phyloP scores from a whole-genome alignment of 345 rosid species.

The Salix caprea region DNA sequence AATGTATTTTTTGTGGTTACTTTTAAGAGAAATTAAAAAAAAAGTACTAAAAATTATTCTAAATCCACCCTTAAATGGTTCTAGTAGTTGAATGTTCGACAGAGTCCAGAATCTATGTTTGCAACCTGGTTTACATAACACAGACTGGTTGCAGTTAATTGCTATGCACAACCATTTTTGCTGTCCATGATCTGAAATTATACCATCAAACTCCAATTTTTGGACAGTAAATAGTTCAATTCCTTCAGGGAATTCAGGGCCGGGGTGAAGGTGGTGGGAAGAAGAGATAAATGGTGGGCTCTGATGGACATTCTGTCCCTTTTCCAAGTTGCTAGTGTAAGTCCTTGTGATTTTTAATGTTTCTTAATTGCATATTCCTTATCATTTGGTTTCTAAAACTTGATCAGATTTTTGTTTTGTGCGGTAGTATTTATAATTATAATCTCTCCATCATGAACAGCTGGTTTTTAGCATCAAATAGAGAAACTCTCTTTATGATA shows the following conservation, averaged over 20 bases:
- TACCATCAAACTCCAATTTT: neutral
- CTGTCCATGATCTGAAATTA: neutral
- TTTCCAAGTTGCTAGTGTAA: too few relatives aligned
- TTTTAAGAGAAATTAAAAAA: too few relatives aligned
- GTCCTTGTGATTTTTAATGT: neutral
- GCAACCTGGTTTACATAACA: neutral
- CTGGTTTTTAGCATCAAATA: too few relatives aligned
- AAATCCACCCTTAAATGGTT: neutral
- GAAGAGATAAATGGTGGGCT: neutral
- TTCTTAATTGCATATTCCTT: too few relatives aligned
- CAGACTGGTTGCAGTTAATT: neutral
- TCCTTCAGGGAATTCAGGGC: neutral
- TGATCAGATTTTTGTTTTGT: neutral
- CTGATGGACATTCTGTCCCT: neutral
- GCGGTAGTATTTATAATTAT: too few relatives aligned
- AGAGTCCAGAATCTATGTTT: neutral
- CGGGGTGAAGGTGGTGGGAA: neutral
- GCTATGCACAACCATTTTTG: neutral
- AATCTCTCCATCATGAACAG: too few relatives aligned
- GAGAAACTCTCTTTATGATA: neutral
- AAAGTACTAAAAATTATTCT: too few relatives aligned
- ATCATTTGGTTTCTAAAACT: neutral
- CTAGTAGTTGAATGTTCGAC: constrained; percentile 8
- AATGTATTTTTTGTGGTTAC: too few relatives aligned
- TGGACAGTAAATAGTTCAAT: neutral